phyloP scores from a whole-genome alignment of 176 grass and related monocot species.

The Thinopyrum elongatum region DNA sequence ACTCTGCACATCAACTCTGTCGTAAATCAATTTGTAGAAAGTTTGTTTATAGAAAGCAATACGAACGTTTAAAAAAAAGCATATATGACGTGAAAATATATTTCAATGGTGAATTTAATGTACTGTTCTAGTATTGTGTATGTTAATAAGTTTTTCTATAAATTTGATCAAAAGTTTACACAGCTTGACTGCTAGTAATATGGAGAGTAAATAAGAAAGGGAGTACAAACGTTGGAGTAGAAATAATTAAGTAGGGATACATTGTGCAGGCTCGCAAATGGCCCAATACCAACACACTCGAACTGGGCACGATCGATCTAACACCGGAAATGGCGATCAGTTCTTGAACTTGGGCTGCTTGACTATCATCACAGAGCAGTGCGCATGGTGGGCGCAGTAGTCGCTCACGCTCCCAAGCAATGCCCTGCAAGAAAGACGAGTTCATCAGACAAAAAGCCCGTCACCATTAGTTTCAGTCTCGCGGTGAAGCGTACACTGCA shows the following conservation, averaged over 20 bases:
- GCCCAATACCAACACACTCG: background rate
- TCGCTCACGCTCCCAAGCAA: slow-evolving; percentile 73
- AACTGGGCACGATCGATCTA: background rate
- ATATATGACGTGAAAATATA: background rate
- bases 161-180: too few species aligned
- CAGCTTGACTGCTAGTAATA: too few species aligned
- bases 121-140: background rate
- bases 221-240: background rate
- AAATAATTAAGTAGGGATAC: background rate
- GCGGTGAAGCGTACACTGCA: too few species aligned
- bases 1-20: background rate
- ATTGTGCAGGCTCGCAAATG: background rate
- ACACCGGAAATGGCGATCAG: background rate
- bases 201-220: too few species aligned
- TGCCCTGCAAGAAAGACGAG: slow-evolving; percentile 28
- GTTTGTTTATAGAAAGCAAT: background rate
- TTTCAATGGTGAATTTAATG: background rate
- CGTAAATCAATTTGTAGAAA: background rate
- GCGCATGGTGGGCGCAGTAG: slow-evolving; percentile 66
- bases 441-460: too few species aligned
- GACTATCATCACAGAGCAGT: slow-evolving; percentile 69
- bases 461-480: too few species aligned
- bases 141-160: background rate
- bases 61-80: background rate
- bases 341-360: slow-evolving; percentile 46